Base-by-base conservation (phyloP, 495 filamentous ascomycete genomes). In the Apiosordaria backusii region DNA sequence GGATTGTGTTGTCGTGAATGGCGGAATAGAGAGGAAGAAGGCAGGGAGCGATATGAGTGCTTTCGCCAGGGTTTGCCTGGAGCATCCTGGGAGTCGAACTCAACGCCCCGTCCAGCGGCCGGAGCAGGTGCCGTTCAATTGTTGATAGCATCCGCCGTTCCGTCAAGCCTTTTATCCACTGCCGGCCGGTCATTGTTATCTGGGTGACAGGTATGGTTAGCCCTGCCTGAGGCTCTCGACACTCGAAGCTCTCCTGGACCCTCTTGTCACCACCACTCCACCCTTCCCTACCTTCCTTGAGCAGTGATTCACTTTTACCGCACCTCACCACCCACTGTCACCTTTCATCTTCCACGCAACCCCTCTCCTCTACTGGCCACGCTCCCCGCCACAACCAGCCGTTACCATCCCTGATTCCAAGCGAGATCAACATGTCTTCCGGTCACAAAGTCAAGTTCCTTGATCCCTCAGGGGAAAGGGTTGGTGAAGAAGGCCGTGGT, bases 401-500 rank as follows among this genome's bases (percentile, higher is more conserved):
- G 18, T 22, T 24, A 1, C 22, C 13, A 21, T 16, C 10, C 26
- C 23, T 15, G 35, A 45, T 7, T 45, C 35, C 35, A 6, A 13
- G 6, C 13, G 5, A 45, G 35, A 45, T 45, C 67, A 68, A 50
- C 6, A 68, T 68, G 67, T 55, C 27, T 57, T 55, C 55, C 13
- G 54, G 25, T 19, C 55, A 57, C 16, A 66, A 60, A 21, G 40
- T 70, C 53, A 61, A 23, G 21, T 70, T 70, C 18, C 40, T 25
- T 13, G 65, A 58, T n/a, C 64, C 50, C 13, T 64, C 54, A 19
- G 15, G 26, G 25, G 45, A 18, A 18, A 50, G 27, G 27, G 1
- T n/a, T 15, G 25, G 25, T 22, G 16, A 54, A 15, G 21, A 25
- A 19, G 50, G 35, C 35, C 35, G 35, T 45, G 35, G 35, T 45